Evolutionary conservation across 208 protist species (phyloP).

Genomic region (Trypanosoma brucei): DNA sequence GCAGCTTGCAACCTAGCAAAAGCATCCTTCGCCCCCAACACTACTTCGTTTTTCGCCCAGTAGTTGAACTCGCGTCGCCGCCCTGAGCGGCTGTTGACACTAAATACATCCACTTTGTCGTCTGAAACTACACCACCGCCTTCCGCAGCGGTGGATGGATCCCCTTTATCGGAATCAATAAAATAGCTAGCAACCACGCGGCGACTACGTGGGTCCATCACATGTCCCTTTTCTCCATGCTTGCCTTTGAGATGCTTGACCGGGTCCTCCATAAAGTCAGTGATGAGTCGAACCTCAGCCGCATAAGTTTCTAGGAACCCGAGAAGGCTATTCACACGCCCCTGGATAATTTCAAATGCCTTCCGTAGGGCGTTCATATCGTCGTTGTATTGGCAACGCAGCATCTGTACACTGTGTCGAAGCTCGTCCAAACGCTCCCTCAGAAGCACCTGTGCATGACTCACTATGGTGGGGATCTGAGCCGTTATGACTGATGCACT

Average conservation of each 20-base stretch:
- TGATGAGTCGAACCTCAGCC: slow-evolving; percentile 13
- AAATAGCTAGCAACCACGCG: slow-evolving; percentile 18
- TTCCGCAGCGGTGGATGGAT: no score
- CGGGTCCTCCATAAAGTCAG: neutral
- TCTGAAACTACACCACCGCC: no score
- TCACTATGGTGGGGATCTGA: no score
- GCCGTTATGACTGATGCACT: no score
- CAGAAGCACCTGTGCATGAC: slow-evolving; percentile 11
- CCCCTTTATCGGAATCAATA: neutral
- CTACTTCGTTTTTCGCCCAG: slow-evolving; percentile 13
- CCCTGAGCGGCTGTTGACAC: neutral
- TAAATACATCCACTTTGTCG: no score
- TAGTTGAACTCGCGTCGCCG: neutral
- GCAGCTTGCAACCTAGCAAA: slow-evolving; percentile 11
- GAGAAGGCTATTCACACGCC: slow-evolving; percentile 18
- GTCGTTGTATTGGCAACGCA: slow-evolving; percentile 13
- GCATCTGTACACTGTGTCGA: slow-evolving; percentile 9
- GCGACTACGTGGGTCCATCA: slow-evolving; percentile 2
- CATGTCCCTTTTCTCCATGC: neutral
- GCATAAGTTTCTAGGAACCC: slow-evolving; percentile 21
- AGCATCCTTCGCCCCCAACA: slow-evolving; percentile 10
- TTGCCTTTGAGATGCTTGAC: neutral
- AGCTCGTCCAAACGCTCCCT: slow-evolving; percentile 16
- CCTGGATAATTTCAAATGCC: slow-evolving; percentile 20
- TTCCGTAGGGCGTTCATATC: slow-evolving; percentile 16